phyloP scores from a whole-genome alignment of 306 rosid species.

The Pyrus communis region DNA sequence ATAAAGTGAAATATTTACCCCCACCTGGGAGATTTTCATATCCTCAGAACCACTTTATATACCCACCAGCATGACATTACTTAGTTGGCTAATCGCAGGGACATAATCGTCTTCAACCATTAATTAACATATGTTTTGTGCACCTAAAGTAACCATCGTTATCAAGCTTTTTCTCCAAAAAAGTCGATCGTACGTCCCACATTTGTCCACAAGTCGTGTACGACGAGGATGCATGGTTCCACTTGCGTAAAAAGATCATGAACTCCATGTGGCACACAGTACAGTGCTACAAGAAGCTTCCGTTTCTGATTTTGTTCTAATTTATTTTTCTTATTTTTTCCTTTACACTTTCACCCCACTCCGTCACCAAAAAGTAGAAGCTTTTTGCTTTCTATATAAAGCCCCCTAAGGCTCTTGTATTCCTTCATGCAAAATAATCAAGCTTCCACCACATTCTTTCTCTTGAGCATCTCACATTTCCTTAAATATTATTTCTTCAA shows the following conservation, averaged over 20 bases:
- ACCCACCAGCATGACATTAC: neutral
- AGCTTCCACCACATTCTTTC: neutral
- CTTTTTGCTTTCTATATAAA: constrained; percentile 19
- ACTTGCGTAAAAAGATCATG: neutral
- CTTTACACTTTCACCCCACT: constrained; percentile 3
- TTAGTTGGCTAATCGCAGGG: neutral
- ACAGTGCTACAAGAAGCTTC: neutral
- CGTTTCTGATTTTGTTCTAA: neutral
- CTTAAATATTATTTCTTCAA: neutral
- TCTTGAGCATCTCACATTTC: neutral
- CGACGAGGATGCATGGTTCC: neutral
- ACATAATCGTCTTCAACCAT: neutral
- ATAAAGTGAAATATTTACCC: neutral
- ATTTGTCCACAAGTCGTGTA: neutral
- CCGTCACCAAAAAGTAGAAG: neutral
- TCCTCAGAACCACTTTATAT: neutral
- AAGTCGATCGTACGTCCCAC: neutral
- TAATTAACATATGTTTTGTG: neutral
- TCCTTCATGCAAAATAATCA: constrained; percentile 24
- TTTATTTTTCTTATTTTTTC: neutral
- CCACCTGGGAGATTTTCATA: neutral
- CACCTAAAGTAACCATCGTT: neutral
- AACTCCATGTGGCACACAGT: neutral
- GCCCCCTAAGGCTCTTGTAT: constrained; percentile 5
- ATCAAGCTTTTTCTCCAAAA: neutral